Conservation (phyloP, 2,329 filamentous ascomycete genomes). For the Xylariaceae sp. region DNA sequence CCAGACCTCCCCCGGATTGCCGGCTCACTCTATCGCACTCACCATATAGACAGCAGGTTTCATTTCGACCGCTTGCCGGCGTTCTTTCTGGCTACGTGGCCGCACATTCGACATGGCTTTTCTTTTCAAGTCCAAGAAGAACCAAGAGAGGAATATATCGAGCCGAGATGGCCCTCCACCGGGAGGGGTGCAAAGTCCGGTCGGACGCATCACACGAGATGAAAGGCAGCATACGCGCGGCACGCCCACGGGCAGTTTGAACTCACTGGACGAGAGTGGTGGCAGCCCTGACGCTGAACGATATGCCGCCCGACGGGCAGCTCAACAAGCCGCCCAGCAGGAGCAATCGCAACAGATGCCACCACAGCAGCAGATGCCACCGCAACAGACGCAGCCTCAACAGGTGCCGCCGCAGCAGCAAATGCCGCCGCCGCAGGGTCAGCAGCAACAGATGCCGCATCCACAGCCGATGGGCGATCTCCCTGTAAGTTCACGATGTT, state of each 20-base stretch:
- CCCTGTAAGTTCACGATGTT: constrained; percentile 33
- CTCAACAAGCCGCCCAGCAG: constrained; percentile 49
- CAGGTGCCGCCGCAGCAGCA: constrained; percentile 18
- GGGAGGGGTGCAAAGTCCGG: constrained; percentile 45
- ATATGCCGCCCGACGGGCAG: constrained; percentile 49
- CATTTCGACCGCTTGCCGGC: constrained; percentile 25
- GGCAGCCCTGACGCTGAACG: constrained; percentile 60
- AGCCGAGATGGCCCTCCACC: constrained; percentile 50
- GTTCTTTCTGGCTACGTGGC: constrained; percentile 31
- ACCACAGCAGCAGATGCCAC: constrained; percentile 24
- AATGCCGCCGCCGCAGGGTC: background rate
- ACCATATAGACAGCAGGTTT: constrained; percentile 16
- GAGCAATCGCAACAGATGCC: constrained; percentile 37
- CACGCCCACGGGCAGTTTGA: constrained; percentile 72
- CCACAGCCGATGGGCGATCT: constrained; percentile 32
- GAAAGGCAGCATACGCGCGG: constrained; percentile 56
- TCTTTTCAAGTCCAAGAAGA: constrained; percentile 77
- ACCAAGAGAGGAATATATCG: constrained; percentile 56
- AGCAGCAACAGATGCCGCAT: constrained; percentile 24
- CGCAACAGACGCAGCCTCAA: constrained; percentile 23
- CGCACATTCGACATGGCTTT: constrained; percentile 62
- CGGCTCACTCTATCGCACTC: background rate
- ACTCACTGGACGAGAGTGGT: constrained; percentile 58
- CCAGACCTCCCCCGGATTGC: background rate
- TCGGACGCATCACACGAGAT: constrained; percentile 45